phyloP scores from a whole-genome alignment of 306 rosid species.

The Neltuma alba region DNA sequence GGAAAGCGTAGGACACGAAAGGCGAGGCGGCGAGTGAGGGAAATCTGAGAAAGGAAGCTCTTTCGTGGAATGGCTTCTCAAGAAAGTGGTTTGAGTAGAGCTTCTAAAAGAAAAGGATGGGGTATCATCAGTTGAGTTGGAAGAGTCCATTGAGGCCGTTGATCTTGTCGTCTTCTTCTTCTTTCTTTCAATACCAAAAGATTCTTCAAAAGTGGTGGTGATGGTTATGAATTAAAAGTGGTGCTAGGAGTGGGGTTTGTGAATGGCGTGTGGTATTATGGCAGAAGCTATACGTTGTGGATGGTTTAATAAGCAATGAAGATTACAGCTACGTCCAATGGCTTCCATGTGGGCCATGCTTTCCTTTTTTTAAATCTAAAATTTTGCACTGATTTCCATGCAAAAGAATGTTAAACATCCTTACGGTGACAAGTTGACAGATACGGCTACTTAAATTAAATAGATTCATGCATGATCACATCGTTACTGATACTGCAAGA shows the following conservation, averaged over 20 bases:
- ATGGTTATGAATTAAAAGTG: constrained; percentile 13
- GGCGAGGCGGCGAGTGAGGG: constrained; percentile 62
- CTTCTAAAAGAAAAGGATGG: constrained; percentile 58
- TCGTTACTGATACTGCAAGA: neutral
- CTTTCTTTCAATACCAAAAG: constrained; percentile 21
- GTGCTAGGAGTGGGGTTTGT: neutral
- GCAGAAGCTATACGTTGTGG: neutral
- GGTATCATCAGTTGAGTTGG: constrained; percentile 61
- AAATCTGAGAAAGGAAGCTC: constrained; percentile 58
- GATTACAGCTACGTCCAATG: neutral
- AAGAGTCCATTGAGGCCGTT: constrained; percentile 49
- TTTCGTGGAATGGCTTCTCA: constrained; percentile 75
- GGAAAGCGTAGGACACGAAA: constrained; percentile 54
- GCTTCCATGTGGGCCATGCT: neutral
- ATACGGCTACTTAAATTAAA: neutral
- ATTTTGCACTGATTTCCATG: neutral
- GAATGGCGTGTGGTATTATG: constrained; percentile 30
- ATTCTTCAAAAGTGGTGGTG: neutral
- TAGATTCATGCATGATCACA: neutral
- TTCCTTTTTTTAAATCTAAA: neutral
- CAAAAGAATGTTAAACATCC: neutral
- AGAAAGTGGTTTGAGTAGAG: constrained; percentile 37
- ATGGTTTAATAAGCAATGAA: neutral
- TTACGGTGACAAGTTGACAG: neutral
- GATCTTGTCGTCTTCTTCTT: constrained; percentile 6